phyloP scores from a whole-genome alignment of 805 yeast genomes.

The Wickerhamiella alocasiicola region DNA sequence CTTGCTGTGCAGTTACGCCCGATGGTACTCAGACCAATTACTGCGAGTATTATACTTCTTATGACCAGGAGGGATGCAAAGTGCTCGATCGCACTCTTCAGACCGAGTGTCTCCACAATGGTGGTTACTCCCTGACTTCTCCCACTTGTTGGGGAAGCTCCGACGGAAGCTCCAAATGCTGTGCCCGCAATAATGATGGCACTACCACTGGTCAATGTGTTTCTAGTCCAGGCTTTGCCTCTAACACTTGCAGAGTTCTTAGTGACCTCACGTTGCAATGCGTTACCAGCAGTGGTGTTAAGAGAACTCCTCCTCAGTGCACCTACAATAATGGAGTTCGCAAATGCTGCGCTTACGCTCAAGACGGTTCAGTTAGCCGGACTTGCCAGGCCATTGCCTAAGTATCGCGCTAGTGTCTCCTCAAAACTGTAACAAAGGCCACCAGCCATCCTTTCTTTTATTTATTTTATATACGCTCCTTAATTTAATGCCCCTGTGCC shows the following conservation, averaged over 20 bases:
- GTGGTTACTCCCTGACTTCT: neutral
- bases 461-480: neutral
- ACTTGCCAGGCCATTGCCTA: slow-evolving; percentile 6
- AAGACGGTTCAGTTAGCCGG: slow-evolving; percentile 1
- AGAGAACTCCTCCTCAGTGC: slow-evolving; percentile 4
- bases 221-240: neutral
- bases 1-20: slow-evolving; percentile 6
- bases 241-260: slow-evolving; percentile 1
- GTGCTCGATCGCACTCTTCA: neutral
- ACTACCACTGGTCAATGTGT: neutral
- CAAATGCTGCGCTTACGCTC: slow-evolving; percentile 7
- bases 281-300: neutral
- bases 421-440: too few species aligned
- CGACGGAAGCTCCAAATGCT: slow-evolving; percentile 6
- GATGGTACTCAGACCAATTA: slow-evolving; percentile 2
- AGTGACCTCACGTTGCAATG: slow-evolving; percentile 6
- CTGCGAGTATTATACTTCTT: slow-evolving; percentile 1
- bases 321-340: neutral
- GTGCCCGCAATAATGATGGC: slow-evolving; percentile 7
- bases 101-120: slow-evolving; percentile 4
- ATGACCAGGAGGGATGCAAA: neutral
- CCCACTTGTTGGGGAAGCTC: slow-evolving; percentile 1
- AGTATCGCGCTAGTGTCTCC: neutral
- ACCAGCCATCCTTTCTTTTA: neutral
- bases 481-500: neutral